phyloP scores from a whole-genome alignment of 2,329 filamentous ascomycete species.

The Fusarium dimerum region DNA sequence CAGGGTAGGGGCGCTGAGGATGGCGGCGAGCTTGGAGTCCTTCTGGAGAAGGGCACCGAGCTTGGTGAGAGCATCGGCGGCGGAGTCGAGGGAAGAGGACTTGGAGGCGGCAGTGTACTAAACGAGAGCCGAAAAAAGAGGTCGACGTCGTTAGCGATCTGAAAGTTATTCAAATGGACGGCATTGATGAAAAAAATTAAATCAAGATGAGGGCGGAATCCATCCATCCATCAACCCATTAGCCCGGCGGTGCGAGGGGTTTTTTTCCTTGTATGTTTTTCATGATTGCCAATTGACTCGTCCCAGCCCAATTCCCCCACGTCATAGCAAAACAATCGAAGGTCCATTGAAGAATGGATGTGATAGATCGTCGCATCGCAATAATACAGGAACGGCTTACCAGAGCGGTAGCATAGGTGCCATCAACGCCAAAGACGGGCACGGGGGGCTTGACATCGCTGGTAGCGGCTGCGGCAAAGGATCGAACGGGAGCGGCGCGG shows the following conservation, averaged over 20 bases:
- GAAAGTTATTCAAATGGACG: neutral
- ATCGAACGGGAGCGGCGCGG: slow-evolving; percentile 61
- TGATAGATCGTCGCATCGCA: neutral
- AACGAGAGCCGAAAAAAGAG: slow-evolving; percentile 38
- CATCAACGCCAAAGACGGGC: slow-evolving; percentile 91
- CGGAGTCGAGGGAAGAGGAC: slow-evolving; percentile 79
- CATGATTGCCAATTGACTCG: slow-evolving; percentile 22
- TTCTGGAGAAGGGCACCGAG: slow-evolving; percentile 74
- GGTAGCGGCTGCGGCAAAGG: slow-evolving; percentile 74
- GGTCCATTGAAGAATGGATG: neutral
- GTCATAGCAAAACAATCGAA: slow-evolving; percentile 6
- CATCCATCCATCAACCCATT: slow-evolving; percentile 19
- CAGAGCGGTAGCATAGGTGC: slow-evolving; percentile 97
- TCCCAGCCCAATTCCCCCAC: slow-evolving; percentile 10
- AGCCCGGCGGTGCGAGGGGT: slow-evolving; percentile 19
- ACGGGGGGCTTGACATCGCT: slow-evolving; percentile 80
- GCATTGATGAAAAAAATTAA: neutral
- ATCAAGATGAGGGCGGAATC: neutral
- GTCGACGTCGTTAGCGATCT: slow-evolving; percentile 20
- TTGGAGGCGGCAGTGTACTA: slow-evolving; percentile 97
- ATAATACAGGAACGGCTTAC: slow-evolving; percentile 57
- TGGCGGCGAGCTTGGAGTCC: slow-evolving; percentile 76
- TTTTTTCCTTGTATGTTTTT: neutral
- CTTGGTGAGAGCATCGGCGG: slow-evolving; percentile 74
- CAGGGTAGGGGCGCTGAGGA: slow-evolving; percentile 82